Base-by-base conservation (phyloP, 306 rosid genomes). In the Vigna reflexopilosa region DNA sequence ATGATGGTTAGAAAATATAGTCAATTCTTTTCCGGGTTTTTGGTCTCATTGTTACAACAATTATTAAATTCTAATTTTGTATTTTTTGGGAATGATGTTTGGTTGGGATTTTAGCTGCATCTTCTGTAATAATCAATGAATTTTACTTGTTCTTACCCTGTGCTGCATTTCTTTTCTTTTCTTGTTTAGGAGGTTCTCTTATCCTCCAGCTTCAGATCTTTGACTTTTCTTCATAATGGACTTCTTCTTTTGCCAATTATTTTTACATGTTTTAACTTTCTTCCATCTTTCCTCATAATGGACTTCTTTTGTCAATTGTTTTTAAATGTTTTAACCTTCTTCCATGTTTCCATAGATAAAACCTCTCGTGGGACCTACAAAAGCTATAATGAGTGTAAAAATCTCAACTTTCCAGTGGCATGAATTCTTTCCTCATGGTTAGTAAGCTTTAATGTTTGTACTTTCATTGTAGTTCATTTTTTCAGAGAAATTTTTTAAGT, bases 381-480 rank as follows among this genome's bases (percentile, higher is more conserved):
- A 95, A 86, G 91, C 96, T 77, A 88, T 95, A 74, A 95, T 95
- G 99, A 80, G 63, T 12, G 99, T 91, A 28, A 93, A 70, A 80
- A 82, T 95, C 75, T 55, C 90, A 5, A 90, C 47, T 24, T 95
- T 85, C 79, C 86, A 91, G 86, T 95, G 99, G 99, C 99, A 95
- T 22, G 99, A 95, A 77, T 95, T 95, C 88, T 95, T 95, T 82
- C 99, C 99, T 64, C 94, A 86, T 30, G 99, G 99, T 95, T 36
- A 86, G 47, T 77, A 56, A 44, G 70, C 72, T 63, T 75, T 72
- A 66, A 75, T 47, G 16, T 38, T 58, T 1, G 12, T 72, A 50
- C 59, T 86, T 52, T 68, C 54, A 20, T 80, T 19, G 70, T 61
- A 40, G 47, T 74, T 20, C 2, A 20, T 84, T 74, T 63, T 79